Evolutionary conservation across 2,329 filamentous ascomycete genomes (phyloP).

Genomic region (Fusarium odoratissimum): DNA sequence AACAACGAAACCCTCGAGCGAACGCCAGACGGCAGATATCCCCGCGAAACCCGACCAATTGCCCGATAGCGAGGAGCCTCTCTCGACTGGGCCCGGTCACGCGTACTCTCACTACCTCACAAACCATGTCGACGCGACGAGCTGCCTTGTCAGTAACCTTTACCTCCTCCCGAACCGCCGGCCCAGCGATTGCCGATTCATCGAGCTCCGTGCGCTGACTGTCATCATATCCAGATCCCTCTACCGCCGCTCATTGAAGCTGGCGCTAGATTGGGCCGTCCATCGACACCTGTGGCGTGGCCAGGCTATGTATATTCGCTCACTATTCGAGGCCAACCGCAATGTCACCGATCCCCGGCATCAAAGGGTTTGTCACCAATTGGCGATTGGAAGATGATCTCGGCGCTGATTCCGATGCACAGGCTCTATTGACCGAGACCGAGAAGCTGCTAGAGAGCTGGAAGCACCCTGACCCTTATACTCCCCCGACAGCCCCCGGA

Average conservation of each 20-base stretch:
- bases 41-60: constrained; percentile 36
- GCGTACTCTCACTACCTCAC: constrained; percentile 11
- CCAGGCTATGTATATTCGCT: constrained; percentile 95
- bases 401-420: constrained; percentile 9
- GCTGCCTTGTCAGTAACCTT: constrained; percentile 60
- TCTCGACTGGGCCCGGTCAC: constrained; percentile 27
- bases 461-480: constrained; percentile 98
- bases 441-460: constrained; percentile 89
- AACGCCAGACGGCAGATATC: constrained; percentile 30
- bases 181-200: constrained; percentile 8
- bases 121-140: constrained; percentile 54
- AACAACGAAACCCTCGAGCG: constrained; percentile 17
- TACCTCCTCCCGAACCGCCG: constrained; percentile 20
- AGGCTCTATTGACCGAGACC: constrained; percentile 89
- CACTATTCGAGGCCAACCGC: constrained; percentile 93
- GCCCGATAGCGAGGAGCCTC: constrained; percentile 27
- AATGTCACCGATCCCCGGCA: constrained; percentile 85
- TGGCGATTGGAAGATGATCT: background rate
- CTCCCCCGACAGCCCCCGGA: constrained; percentile 89
- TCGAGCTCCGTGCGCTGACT: constrained; percentile 29
- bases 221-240: constrained; percentile 67
- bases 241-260: constrained; percentile 92
- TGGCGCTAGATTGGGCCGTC: constrained; percentile 94
- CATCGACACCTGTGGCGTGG: constrained; percentile 94
- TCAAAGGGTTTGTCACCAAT: constrained; percentile 73